Evolutionary conservation across 352 stramenopile species (phyloP), one percentile per base, ranked within the genome.

Genomic region (Pythium insidiosum): DNA sequence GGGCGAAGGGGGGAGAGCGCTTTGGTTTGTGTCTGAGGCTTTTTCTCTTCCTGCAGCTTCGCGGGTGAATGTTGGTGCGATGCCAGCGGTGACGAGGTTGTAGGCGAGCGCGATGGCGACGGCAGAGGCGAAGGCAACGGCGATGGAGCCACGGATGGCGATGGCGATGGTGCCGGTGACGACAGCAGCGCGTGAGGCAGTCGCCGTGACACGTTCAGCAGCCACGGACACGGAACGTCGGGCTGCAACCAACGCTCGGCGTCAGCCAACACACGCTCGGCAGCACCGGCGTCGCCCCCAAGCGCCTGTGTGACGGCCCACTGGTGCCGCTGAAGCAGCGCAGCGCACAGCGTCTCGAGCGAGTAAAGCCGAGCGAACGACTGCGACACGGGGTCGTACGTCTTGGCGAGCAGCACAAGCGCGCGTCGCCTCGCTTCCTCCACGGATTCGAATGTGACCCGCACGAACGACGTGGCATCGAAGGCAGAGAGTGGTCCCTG

Each of bases 351-450:
- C n/a, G 58, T 58, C 31, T 88, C 75, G 15, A 85, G 38, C 33
- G 73, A 70, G 20, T 73, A 88, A 38, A 92, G 42, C 6, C 63
- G 61, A 10, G 71, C 80, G 46, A 74, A 87, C 23, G 56, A 80
- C 28, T 55, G 50, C 0, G 62, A 68, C 20, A 78, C 46, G 2
- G 73, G 73, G 16, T 92, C 72, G 47, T 84, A 92, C 4, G 80
- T 92, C 51, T 88, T 88, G 34, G 68, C 68, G 10, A 89, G 35
- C 18, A 92, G 53, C 45, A 89, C 42, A 18, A 89, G 41, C 10
- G 74, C 74, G 16, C 80, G 73, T 16, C 76, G 71, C 6, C 75
- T 58, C 0, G 80, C 80, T 38, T 92, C 76, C 6, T 81, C 59
- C 6, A 82, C 58, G n/a, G 73, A 84, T 22, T 71, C 60, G 47